Evolutionary conservation across 805 yeast genomes (phyloP).

Genomic region (Debaryomyces castellii): DNA sequence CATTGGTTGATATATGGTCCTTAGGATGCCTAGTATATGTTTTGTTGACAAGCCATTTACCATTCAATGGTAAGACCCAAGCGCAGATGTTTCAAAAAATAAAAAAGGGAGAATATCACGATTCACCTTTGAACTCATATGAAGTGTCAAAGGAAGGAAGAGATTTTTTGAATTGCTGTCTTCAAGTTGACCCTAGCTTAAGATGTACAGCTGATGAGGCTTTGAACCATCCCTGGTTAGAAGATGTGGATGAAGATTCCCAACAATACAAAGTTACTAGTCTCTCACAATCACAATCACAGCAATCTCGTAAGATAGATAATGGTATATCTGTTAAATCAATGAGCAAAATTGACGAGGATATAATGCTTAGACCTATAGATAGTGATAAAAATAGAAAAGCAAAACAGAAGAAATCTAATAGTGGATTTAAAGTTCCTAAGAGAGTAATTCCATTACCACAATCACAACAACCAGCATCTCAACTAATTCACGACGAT

Average conservation of each 20-base stretch:
- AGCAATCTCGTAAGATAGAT: slow-evolving; percentile 50
- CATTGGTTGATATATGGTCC: slow-evolving; percentile 96
- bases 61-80: slow-evolving; percentile 92
- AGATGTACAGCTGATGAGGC: slow-evolving; percentile 79
- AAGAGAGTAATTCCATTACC: slow-evolving; percentile 44
- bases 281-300: slow-evolving; percentile 70
- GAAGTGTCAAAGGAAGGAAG: slow-evolving; percentile 68
- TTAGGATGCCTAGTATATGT: slow-evolving; percentile 93
- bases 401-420: slow-evolving; percentile 12
- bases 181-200: slow-evolving; percentile 72
- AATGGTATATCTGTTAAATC: slow-evolving; percentile 36
- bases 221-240: slow-evolving; percentile 81
- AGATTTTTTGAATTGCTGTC: slow-evolving; percentile 65
- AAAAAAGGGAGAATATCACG: slow-evolving; percentile 74
- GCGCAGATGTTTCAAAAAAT: slow-evolving; percentile 79
- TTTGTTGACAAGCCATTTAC: slow-evolving; percentile 86
- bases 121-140: slow-evolving; percentile 65
- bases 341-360: slow-evolving; percentile 41
- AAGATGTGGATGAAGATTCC: slow-evolving; percentile 22
- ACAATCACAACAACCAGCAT: slow-evolving; percentile 30
- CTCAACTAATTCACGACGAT: slow-evolving; percentile 6
- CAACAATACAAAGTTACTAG: slow-evolving; percentile 46
- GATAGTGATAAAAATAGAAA: slow-evolving; percentile 27
- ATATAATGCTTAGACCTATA: slow-evolving; percentile 43
- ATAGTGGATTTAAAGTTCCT: slow-evolving; percentile 42